phyloP scores from a whole-genome alignment of 495 filamentous ascomycete species.

The Xylaria intraflava region DNA sequence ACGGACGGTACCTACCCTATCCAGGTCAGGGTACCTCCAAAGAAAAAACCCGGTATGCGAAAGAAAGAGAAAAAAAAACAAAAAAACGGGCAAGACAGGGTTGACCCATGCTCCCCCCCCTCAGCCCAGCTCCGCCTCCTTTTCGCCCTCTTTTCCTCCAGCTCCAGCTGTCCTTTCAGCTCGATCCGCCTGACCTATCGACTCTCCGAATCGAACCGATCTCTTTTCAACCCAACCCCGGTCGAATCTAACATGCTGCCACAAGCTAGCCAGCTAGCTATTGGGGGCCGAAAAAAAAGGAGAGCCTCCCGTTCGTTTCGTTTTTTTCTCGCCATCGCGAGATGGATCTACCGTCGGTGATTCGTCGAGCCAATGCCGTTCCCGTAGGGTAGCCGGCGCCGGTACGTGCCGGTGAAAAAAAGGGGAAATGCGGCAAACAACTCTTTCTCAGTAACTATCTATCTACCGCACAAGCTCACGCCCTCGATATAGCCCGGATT shows the following conservation, averaged over 20 bases:
- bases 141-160: not conserved
- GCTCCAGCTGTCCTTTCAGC: constrained; percentile 2
- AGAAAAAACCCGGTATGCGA: constrained; percentile 5
- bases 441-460: too few species aligned
- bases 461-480: too few species aligned
- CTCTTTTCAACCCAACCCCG: too few species aligned
- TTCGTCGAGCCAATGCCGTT: not conserved
- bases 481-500: too few species aligned
- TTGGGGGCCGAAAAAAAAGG: too few species aligned
- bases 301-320: too few species aligned
- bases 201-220: not conserved
- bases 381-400: not conserved
- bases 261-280: too few species aligned
- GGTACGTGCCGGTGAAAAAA: constrained; percentile 6
- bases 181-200: not conserved
- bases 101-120: not conserved
- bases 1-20: not conserved
- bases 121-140: constrained; percentile 9
- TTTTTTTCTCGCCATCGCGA: too few species aligned
- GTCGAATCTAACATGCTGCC: too few species aligned
- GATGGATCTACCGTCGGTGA: too few species aligned
- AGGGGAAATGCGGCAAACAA: too few species aligned
- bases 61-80: not conserved
- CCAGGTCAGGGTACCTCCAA: not conserved
- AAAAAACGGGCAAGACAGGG: not conserved